phyloP scores from a whole-genome alignment of 768 basidiomycete genomes.

The Vararia minispora region DNA sequence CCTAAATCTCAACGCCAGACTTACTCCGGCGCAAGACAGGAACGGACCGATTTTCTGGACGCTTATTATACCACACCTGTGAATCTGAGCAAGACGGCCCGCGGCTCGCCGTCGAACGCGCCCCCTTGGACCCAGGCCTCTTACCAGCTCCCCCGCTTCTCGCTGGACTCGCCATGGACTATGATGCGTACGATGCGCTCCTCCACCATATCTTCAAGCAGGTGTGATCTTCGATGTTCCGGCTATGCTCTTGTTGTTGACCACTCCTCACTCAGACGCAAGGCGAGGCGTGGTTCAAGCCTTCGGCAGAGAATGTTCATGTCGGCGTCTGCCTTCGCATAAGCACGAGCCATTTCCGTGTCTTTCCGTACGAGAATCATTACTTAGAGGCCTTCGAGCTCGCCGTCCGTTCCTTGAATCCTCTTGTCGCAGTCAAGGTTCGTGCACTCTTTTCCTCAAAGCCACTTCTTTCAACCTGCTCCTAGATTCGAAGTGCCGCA shows the following conservation, averaged over 20 bases:
- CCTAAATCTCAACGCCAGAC: no score
- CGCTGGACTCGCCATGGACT: conserved; percentile 67
- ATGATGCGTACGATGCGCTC: conserved; percentile 71
- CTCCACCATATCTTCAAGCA: conserved; percentile 73
- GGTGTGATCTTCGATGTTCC: conserved; percentile 24
- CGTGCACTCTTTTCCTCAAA: conserved; percentile 63
- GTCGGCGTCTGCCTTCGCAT: conserved; percentile 71
- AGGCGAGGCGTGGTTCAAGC: conserved; percentile 80
- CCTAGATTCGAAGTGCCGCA: conserved; percentile 66
- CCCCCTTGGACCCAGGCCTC: no score
- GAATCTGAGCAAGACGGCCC: no score
- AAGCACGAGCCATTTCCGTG: conserved; percentile 56
- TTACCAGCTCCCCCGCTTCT: no score
- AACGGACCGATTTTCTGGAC: no score
- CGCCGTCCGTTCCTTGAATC: conserved; percentile 64
- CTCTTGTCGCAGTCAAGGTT: conserved; percentile 76
- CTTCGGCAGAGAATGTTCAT: conserved; percentile 70
- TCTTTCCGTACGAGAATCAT: conserved; percentile 81
- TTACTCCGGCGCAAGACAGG: no score
- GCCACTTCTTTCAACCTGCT: conserved; percentile 76
- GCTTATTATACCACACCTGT: no score
- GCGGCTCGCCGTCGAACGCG: no score
- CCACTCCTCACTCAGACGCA: conserved; percentile 45
- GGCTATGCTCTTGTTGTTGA: not conserved
- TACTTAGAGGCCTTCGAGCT: conserved; percentile 75